Evolutionary conservation across 768 basidiomycete genomes (phyloP).

Genomic region (Boletales sp.): DNA sequence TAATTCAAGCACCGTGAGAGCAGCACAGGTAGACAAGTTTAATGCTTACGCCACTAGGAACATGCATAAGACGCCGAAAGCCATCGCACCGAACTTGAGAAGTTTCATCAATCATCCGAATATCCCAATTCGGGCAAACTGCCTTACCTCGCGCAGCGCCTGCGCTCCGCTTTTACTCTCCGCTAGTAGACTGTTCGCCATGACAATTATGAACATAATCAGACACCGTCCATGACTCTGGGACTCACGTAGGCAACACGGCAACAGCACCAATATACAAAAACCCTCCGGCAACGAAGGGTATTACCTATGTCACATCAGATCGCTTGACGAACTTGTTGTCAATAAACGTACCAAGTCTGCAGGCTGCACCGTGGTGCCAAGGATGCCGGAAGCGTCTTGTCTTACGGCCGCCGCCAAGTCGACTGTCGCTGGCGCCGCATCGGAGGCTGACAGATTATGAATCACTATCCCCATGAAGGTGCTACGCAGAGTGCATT

Average conservation of each 20-base stretch:
- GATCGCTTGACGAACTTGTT: constrained; percentile 10
- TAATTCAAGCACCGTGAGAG: constrained; percentile 18
- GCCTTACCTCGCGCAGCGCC: constrained; percentile 78
- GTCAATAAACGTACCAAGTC: constrained; percentile 64
- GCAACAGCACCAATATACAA: constrained; percentile 92
- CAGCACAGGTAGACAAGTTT: constrained; percentile 7
- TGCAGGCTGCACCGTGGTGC: constrained; percentile 73
- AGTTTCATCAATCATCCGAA: constrained; percentile 17
- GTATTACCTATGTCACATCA: constrained; percentile 60
- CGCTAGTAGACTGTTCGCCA: constrained; percentile 59
- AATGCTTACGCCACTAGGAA: constrained; percentile 81
- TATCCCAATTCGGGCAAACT: constrained; percentile 8
- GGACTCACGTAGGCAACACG: constrained; percentile 80
- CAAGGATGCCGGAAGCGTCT: constrained; percentile 72
- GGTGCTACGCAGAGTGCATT: constrained; percentile 44
- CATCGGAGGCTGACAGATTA: constrained; percentile 58
- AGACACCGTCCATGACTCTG: not conserved
- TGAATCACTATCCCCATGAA: constrained; percentile 88
- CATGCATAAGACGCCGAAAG: constrained; percentile 89
- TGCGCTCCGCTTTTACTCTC: constrained; percentile 88
- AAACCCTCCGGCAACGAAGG: constrained; percentile 89
- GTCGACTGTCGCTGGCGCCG: constrained; percentile 43
- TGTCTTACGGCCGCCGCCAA: constrained; percentile 77
- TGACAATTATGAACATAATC: constrained; percentile 5
- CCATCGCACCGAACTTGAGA: constrained; percentile 85